Percentiles rank a stretch among this genome's conserved stretches.
Conservation (phyloP, 768 basidiomycete species). For the Collybia nuda region DNA sequence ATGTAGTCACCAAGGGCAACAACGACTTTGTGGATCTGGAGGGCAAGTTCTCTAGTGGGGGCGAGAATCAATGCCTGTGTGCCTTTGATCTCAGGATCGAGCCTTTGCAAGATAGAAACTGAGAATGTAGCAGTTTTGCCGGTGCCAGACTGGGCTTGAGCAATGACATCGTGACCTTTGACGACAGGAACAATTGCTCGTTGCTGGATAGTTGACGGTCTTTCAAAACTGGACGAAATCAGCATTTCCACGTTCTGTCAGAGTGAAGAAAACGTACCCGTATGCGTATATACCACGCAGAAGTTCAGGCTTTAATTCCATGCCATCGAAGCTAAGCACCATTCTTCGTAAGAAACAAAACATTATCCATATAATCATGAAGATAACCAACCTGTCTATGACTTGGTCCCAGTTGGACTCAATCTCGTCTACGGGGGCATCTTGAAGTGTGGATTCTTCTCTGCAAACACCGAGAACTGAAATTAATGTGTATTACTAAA, state of each 20-base stretch:
- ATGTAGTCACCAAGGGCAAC: constrained; percentile 95
- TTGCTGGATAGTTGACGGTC: constrained; percentile 98
- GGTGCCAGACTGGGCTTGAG: constrained; percentile 98
- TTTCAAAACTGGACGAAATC: constrained; percentile 78
- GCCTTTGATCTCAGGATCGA: constrained; percentile 57
- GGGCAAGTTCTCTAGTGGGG: constrained; percentile 96
- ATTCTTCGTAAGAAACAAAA: too few relatives aligned
- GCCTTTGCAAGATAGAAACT: constrained; percentile 87
- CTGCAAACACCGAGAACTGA: constrained; percentile 27
- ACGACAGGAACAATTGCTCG: constrained; percentile 98
- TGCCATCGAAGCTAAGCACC: constrained; percentile 95
- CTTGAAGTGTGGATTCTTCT: constrained; percentile 70
- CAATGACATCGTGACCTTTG: constrained; percentile 98
- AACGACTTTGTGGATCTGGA: constrained; percentile 98
- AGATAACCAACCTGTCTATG: constrained; percentile 85
- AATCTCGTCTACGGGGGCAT: constrained; percentile 83
- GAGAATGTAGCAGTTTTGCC: constrained; percentile 99
- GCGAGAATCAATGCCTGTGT: constrained; percentile 99
- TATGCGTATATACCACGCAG: constrained; percentile 99
- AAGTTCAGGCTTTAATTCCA: constrained; percentile 96
- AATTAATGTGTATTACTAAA: background rate
- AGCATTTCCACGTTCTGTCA: constrained; percentile 2
- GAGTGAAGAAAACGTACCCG: constrained; percentile 54
- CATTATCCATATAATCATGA: constrained; percentile 12
- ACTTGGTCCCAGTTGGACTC: constrained; percentile 99